A percentile compares a stretch with the other conserved stretches of the same genome.
Evolutionary conservation across 2,329 filamentous ascomycete genomes (phyloP).

Genomic region (Fusarium chaquense): DNA sequence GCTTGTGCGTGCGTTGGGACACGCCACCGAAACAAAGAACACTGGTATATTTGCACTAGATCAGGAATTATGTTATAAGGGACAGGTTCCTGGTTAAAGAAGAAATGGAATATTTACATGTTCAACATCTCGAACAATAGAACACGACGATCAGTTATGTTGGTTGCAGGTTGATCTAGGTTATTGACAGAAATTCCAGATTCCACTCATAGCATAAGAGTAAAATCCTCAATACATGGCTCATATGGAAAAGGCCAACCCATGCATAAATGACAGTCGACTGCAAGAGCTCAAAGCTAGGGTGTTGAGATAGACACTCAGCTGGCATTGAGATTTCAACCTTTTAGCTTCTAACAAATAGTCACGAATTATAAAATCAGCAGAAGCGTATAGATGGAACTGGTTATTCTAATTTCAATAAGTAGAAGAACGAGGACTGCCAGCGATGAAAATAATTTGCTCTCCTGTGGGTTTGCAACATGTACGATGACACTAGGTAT

Average conservation of each 20-base stretch:
- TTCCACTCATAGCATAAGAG: too few relatives aligned
- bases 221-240: accelerated
- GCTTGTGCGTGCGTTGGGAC: not conserved
- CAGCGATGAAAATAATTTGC: accelerated
- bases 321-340: not conserved
- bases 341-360: not conserved
- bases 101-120: too few relatives aligned
- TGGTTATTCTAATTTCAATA: too few relatives aligned
- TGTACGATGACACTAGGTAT: not conserved
- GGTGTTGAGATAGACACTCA: not conserved
- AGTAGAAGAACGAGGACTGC: not conserved
- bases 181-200: accelerated
- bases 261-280: not conserved
- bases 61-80: not conserved
- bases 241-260: accelerated
- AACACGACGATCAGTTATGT: accelerated
- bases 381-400: too few relatives aligned
- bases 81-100: too few relatives aligned
- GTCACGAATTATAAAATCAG: not conserved
- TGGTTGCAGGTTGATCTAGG: too few relatives aligned
- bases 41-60: not conserved
- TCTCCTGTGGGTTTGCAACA: accelerated
- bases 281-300: not conserved
- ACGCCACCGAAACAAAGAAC: not conserved
- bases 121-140: too few relatives aligned